Conservation (phyloP, 2,329 filamentous ascomycete genomes). For the Diplodia sapinea region DNA sequence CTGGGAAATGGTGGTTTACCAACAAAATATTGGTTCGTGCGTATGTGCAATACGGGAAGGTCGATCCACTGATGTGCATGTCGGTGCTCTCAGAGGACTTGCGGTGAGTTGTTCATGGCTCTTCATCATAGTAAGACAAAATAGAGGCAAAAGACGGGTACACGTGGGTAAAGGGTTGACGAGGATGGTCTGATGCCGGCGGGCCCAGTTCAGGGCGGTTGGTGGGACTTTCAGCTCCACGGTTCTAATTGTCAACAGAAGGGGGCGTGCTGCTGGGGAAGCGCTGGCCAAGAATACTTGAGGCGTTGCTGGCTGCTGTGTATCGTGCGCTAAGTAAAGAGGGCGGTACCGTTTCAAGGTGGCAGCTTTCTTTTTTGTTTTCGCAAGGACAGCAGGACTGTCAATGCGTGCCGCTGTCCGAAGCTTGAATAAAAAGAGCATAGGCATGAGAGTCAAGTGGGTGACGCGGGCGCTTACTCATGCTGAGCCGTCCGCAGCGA, state of each 20-base stretch:
- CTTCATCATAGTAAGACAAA: neutral
- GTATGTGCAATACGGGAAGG: neutral
- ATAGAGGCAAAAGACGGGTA: neutral
- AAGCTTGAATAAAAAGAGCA: conserved; percentile 9
- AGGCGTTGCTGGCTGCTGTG: neutral
- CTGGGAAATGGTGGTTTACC: conserved; percentile 7
- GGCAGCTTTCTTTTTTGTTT: neutral
- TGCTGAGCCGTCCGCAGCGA: conserved; percentile 15
- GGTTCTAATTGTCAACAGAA: neutral
- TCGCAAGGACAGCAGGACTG: conserved; percentile 6
- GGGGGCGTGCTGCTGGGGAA: neutral
- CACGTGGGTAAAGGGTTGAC: neutral
- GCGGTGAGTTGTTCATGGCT: conserved; percentile 10
- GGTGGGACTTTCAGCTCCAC: neutral
- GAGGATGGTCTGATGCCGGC: neutral
- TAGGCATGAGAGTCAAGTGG: neutral
- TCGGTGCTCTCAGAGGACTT: conserved; percentile 8
- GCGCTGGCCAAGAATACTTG: conserved; percentile 12
- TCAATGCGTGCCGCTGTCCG: conserved; percentile 20
- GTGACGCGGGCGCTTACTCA: conserved; percentile 24
- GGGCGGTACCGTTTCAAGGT: neutral
- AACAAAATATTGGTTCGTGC: conserved; percentile 16
- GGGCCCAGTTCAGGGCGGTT: neutral
- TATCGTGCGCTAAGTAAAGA: neutral
- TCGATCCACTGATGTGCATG: conserved; percentile 17